phyloP scores from a whole-genome alignment of 2,329 filamentous ascomycete genomes.

The Chlorencoelia australis region DNA sequence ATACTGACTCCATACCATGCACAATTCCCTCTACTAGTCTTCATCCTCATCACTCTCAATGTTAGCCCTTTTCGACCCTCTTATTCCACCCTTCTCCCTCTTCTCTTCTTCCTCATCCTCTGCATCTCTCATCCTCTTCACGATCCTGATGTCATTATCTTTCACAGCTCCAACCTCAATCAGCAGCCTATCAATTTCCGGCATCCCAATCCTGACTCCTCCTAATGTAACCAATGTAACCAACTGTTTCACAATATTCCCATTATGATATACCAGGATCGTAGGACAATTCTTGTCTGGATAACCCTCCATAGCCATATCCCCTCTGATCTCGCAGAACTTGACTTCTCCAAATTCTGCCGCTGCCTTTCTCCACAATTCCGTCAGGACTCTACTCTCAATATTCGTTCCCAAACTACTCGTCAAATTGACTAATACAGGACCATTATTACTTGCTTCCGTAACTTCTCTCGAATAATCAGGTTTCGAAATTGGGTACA shows the following conservation, averaged over 20 bases:
- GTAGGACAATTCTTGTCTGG: slow-evolving; percentile 93
- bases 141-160: slow-evolving; percentile 66
- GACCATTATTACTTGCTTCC: slow-evolving; percentile 65
- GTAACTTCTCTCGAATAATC: slow-evolving; percentile 90
- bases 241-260: slow-evolving; percentile 83
- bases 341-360: slow-evolving; percentile 86
- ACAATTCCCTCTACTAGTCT: slow-evolving; percentile 4
- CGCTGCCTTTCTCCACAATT: slow-evolving; percentile 80
- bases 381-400: slow-evolving; percentile 73
- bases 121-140: slow-evolving; percentile 23
- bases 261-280: slow-evolving; percentile 83
- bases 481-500: slow-evolving; percentile 89
- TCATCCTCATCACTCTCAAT: slow-evolving; percentile 35
- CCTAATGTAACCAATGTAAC: slow-evolving; percentile 78
- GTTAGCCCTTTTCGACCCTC: slow-evolving; percentile 17
- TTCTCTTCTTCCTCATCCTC: slow-evolving; percentile 25
- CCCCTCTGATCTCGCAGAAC: slow-evolving; percentile 89
- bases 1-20: slow-evolving; percentile 8
- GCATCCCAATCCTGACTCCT: slow-evolving; percentile 59
- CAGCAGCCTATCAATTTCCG: slow-evolving; percentile 71
- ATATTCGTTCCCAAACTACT: slow-evolving; percentile 69
- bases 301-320: slow-evolving; percentile 93
- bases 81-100: slow-evolving; percentile 23
- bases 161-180: slow-evolving; percentile 74
- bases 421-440: slow-evolving; percentile 70